phyloP scores from a whole-genome alignment of 305 asterid species.

The Withania somnifera region DNA sequence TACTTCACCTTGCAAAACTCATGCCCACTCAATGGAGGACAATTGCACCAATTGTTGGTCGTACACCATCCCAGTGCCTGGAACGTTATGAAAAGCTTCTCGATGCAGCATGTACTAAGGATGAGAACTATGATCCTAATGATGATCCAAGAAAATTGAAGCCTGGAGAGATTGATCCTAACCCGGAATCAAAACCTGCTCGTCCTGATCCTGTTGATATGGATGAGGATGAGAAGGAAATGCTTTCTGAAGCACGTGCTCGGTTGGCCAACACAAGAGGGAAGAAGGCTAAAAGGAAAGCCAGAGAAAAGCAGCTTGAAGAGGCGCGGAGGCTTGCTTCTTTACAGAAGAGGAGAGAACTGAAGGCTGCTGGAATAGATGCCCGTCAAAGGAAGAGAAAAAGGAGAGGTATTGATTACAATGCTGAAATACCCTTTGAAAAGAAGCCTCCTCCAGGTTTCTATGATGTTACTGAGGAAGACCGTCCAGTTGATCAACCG shows the following conservation, averaged over 20 bases:
- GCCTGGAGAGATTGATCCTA: slow-evolving; percentile 98
- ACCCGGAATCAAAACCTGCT: slow-evolving; percentile 95
- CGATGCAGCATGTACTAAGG: slow-evolving; percentile 96
- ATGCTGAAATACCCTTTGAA: slow-evolving; percentile 93
- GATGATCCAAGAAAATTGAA: slow-evolving; percentile 92
- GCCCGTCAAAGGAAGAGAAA: slow-evolving; percentile 69
- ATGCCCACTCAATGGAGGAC: slow-evolving; percentile 99
- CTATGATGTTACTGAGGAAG: slow-evolving; percentile 79
- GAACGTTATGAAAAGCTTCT: slow-evolving; percentile 95
- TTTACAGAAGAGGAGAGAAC: slow-evolving; percentile 90
- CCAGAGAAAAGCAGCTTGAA: slow-evolving; percentile 95
- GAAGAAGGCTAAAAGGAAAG: slow-evolving; percentile 94
- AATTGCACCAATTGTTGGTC: slow-evolving; percentile 93
- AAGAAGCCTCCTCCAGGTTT: slow-evolving; percentile 97
- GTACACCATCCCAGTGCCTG: slow-evolving; percentile 97
- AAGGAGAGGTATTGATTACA: slow-evolving; percentile 86
- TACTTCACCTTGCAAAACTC: slow-evolving; percentile 93
- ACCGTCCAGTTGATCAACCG: slow-evolving; percentile 59
- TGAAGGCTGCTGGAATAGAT: slow-evolving; percentile 92
- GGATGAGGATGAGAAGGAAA: slow-evolving; percentile 99
- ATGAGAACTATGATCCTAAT: slow-evolving; percentile 80
- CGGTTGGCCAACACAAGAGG: slow-evolving; percentile 93
- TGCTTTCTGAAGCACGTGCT: slow-evolving; percentile 98
- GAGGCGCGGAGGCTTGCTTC: slow-evolving; percentile 99
- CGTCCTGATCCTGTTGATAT: slow-evolving; percentile 99